Evolutionary conservation across 768 basidiomycete species (phyloP).

Genomic region (Ramaria sp.): DNA sequence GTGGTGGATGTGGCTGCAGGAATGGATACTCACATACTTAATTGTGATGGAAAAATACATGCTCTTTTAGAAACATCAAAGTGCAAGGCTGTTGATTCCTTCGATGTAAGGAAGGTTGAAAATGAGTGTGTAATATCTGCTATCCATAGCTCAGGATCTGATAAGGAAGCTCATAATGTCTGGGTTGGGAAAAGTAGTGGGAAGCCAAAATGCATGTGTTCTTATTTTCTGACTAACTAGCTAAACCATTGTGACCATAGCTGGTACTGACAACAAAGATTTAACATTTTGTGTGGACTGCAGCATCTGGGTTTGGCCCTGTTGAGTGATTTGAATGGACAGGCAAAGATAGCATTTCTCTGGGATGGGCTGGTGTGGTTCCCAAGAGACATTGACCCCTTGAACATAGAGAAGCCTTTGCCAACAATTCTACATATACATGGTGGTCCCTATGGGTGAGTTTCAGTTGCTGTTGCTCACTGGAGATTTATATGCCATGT

Average conservation of each 20-base stretch:
- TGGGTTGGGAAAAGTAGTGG: conserved; percentile 2
- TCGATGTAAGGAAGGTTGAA: conserved; percentile 3
- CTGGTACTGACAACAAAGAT: conserved; percentile 3
- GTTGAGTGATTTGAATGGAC: conserved; percentile 6
- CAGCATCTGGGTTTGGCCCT: neutral
- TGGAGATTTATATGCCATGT: neutral
- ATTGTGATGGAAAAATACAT: neutral
- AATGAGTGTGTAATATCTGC: conserved; percentile 6
- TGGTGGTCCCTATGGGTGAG: conserved; percentile 9
- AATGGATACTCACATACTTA: conserved; percentile 8
- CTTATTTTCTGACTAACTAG: too few species aligned
- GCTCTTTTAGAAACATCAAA: neutral
- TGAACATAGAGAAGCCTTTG: conserved; percentile 2
- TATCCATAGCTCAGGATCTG: conserved; percentile 6
- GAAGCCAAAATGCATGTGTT: neutral
- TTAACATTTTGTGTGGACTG: conserved; percentile 4
- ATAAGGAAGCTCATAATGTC: conserved; percentile 6
- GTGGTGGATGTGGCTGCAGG: conserved; percentile 4
- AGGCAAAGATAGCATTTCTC: conserved; percentile 4
- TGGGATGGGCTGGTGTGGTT: conserved; percentile 8
- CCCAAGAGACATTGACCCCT: conserved; percentile 1
- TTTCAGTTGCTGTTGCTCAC: neutral
- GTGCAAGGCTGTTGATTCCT: neutral
- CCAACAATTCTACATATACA: conserved; percentile 10
- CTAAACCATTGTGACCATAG: neutral